Base-by-base conservation (phyloP, 495 filamentous ascomycete species). In the Lasiosphaeria hispida region DNA sequence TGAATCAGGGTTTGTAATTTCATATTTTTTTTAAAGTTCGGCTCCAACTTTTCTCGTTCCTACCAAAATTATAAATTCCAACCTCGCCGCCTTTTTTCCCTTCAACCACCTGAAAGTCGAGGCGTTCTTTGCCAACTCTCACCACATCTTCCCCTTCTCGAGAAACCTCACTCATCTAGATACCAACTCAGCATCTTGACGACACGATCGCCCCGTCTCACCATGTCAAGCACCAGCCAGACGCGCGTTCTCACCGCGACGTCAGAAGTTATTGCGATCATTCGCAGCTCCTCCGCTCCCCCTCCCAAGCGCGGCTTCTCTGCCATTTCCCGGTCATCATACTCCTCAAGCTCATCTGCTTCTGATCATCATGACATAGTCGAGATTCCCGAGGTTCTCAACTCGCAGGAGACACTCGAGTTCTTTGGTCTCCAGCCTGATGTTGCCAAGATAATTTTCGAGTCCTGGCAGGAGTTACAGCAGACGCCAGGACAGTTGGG, bases 321-420 rank as follows among this genome's bases (percentile, higher is more conserved):
- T 37, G 11, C 48, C 4, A 50, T 50, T 36, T 36, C 0, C 48
- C 50, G 50, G 4, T 4, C 36, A 11, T 53, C 36, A 13, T 45
- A 55, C 17, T 55, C 52, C 18, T 48, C 42, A 41, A 56, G 53
- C 53, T 48, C 15, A 23, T 56, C 18, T 2, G 4, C 43, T 0
- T 47, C 42, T 41, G 53, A 48, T 8, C 42, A 48, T 39, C 30
- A 56, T 48, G 53, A 48, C 33, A 15, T 47, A 10, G 53, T 56
- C 43, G 53, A 56, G 42, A 56, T 48, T 56, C 53, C 53, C 42
- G 53, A 56, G 53, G 34, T 56, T 14, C 53, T 56, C 0, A 56
- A 56, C 42, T 56, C 53, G 53, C 42, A 48, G 53, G 53, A 56
- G 33, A 56, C 53, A 47, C 14, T 48, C 4, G 42, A 40, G 42